phyloP scores from a whole-genome alignment of 352 stramenopile genomes.

The Thraustochytrium sp. region DNA sequence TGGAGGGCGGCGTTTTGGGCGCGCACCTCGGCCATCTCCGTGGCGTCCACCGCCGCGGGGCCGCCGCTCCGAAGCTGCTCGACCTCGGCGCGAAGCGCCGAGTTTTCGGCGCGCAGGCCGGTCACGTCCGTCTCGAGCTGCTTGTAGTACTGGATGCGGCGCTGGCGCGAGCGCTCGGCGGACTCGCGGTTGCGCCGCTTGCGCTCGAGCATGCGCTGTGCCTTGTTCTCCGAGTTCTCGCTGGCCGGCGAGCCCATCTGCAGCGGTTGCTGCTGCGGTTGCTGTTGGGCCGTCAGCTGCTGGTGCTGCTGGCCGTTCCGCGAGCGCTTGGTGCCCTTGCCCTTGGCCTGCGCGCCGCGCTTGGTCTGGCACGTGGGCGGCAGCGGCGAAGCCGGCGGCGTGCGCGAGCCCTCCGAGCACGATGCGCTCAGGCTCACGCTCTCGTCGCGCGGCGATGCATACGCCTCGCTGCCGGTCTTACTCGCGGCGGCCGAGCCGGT shows the following conservation, averaged over 20 bases:
- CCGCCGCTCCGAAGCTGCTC: not conserved
- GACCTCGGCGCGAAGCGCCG: not conserved
- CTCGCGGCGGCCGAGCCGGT: too few relatives aligned
- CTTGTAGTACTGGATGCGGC: slow-evolving; percentile 41
- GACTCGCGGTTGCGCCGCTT: slow-evolving; percentile 39
- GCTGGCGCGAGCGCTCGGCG: slow-evolving; percentile 29
- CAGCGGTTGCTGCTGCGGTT: not conserved
- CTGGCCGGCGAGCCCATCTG: too few relatives aligned
- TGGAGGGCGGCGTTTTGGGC: not conserved
- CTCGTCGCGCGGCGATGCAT: not conserved
- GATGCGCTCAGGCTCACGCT: not conserved
- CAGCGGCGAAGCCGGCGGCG: not conserved
- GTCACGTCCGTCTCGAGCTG: slow-evolving; percentile 23
- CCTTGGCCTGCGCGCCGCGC: too few relatives aligned
- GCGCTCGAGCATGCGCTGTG: slow-evolving; percentile 23
- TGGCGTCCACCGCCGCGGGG: not conserved
- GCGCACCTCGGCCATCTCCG: not conserved
- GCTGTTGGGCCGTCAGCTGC: not conserved
- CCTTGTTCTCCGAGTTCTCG: not conserved
- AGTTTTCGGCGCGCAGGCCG: slow-evolving; percentile 15
- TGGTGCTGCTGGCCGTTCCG: not conserved
- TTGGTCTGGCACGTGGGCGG: not conserved
- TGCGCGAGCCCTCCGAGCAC: not conserved
- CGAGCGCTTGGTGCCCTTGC: not conserved
- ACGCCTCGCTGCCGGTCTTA: too few relatives aligned